Conservation (phyloP, 371 early-diverging fungal species). For the Apophysomyces trapeziformis region DNA sequence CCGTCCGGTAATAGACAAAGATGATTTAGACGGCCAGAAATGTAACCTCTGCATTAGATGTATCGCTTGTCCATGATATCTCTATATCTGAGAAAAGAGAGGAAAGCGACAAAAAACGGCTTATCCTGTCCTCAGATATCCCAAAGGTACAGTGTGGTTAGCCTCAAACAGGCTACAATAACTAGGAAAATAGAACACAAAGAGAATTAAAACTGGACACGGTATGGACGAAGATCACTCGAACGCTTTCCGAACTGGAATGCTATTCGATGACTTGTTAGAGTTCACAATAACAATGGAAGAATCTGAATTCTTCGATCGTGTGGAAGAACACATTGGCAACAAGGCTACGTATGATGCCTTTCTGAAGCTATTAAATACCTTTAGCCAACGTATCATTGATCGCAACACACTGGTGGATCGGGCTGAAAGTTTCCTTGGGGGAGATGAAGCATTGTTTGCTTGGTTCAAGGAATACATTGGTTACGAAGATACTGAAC, state of each 20-base stretch:
- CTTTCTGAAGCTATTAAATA: constrained; percentile 95
- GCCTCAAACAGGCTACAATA: not conserved
- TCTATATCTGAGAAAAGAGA: not conserved
- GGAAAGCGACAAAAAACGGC: constrained; percentile 5
- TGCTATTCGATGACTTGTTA: constrained; percentile 1
- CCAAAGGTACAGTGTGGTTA: constrained; percentile 7
- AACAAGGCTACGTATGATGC: constrained; percentile 86
- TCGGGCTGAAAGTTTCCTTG: constrained; percentile 79
- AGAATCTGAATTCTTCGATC: constrained; percentile 91
- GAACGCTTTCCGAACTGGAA: not conserved
- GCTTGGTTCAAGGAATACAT: constrained; percentile 93
- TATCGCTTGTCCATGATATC: not conserved
- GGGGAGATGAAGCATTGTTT: constrained; percentile 75
- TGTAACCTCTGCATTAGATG: not conserved
- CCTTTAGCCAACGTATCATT: constrained; percentile 95
- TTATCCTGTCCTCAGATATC: constrained; percentile 1
- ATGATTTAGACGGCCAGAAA: not conserved
- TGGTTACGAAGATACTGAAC: constrained; percentile 70
- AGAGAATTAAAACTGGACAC: constrained; percentile 5
- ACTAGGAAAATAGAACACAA: constrained; percentile 7
- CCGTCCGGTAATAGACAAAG: not conserved
- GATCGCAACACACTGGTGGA: constrained; percentile 81
- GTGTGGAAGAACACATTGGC: constrained; percentile 77
- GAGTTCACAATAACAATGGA: constrained; percentile 47
- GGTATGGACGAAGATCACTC: constrained; percentile 16